Base-by-base conservation (phyloP, 768 basidiomycete species). In the Ramaria sp. region DNA sequence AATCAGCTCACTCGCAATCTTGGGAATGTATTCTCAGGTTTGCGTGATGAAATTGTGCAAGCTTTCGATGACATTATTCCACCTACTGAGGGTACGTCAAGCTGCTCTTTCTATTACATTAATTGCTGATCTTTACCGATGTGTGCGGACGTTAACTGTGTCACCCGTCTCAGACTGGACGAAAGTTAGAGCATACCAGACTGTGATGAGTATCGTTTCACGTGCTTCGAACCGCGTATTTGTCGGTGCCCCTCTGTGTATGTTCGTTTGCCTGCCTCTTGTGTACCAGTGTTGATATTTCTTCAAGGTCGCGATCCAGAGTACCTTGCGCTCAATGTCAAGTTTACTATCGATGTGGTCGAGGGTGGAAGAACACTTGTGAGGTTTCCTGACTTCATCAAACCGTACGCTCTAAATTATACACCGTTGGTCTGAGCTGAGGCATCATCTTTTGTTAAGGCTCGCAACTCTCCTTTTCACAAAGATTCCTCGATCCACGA, bases 171-270 rank as follows among this genome's bases (percentile, higher is more conserved):
- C 44, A 55, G 53, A 48, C 20, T 78, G 76, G 77, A 62, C 61
- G 7, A 58, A 57, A 3, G 49, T 74, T 7, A 60, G 61, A 0
- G 65, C 60, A 1, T 28, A 67, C 8, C 58, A 65, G 1, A 60
- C 55, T 0, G 58, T 68, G 9, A 66, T 61, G 55, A 55, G 65
- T 22, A 61, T 78, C 15, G 60, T 79, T 10, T 66, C 69, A 32
- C 69, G 74, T 36, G 62, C 66, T 4, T 73, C 63, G 47, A 77
- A 75, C 57, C 70, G 79, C n/a, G 43, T 70, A 0, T 75, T 80
- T 51, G 72, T 80, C 5, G 79, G 78, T 0, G 62, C 70, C 24
- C 75, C 77, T 2, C 50, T 74, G 1, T 78, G 78, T 77, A 44
- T 24, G 71, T 65, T 28, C 30, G n/a, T 32, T 10, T 52, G 12